These are phyloP conservation scores for Arthroderma sp. DNA, from an alignment of 2,329 filamentous ascomycete genomes.

Conservation along the genomic window DNA sequence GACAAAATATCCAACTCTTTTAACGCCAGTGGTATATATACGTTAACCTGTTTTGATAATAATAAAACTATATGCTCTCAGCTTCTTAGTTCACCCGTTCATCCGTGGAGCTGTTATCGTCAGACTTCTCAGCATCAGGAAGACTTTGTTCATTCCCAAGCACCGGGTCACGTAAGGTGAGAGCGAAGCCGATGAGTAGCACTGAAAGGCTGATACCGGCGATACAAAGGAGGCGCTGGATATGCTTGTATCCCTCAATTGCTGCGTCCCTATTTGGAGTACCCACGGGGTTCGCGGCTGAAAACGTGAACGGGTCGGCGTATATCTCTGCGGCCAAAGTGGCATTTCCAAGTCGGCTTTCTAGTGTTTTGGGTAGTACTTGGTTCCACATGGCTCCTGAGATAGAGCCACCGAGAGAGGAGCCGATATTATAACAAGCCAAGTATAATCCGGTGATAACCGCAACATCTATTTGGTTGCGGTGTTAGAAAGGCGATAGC, in stretches of 20 bases:
- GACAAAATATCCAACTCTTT: too few species aligned
- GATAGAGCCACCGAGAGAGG: slow-evolving; percentile 46
- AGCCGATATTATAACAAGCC: slow-evolving; percentile 50
- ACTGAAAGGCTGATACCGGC: slow-evolving; percentile 37
- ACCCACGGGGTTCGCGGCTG: slow-evolving; percentile 28
- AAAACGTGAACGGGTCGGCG: slow-evolving; percentile 29
- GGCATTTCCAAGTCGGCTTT: slow-evolving; percentile 24
- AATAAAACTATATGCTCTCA: too few species aligned
- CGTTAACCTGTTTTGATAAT: too few species aligned
- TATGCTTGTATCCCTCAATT: slow-evolving; percentile 32
- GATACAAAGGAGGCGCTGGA: slow-evolving; percentile 37
- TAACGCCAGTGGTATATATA: too few species aligned
- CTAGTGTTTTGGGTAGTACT: slow-evolving; percentile 37
- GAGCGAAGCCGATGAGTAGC: slow-evolving; percentile 33
- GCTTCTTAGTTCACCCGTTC: too few species aligned
- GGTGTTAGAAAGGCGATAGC: not conserved
- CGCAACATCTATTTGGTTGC: slow-evolving; percentile 36
- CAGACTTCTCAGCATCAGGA: slow-evolving; percentile 25
- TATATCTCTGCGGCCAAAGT: slow-evolving; percentile 29
- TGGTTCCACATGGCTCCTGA: slow-evolving; percentile 52
- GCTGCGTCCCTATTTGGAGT: slow-evolving; percentile 32
- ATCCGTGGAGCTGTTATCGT: slow-evolving; percentile 5
- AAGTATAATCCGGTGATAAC: slow-evolving; percentile 52
- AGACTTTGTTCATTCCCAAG: slow-evolving; percentile 35
- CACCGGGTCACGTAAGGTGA: slow-evolving; percentile 34